Percentiles rank a stretch among this genome's conserved stretches.
Conservation (phyloP, 2,329 filamentous ascomycete species). For the Colletotrichum euphorbiae region DNA sequence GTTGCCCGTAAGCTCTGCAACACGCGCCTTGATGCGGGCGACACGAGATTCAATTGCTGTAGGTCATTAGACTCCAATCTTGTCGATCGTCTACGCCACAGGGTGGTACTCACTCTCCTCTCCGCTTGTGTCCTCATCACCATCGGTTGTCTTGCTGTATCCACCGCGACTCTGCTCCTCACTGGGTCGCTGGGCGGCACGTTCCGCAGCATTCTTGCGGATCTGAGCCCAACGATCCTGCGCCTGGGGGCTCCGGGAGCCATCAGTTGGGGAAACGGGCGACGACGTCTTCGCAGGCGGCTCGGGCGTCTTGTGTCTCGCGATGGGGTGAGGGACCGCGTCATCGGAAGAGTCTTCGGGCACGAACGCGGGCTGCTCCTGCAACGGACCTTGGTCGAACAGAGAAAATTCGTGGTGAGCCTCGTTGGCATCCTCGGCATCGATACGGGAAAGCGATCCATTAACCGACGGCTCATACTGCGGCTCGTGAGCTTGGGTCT, state of each 20-base stretch:
- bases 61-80: constrained; percentile 43
- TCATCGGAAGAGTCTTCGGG: constrained; percentile 68
- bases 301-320: constrained; percentile 52
- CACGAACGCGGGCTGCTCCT: constrained; percentile 86
- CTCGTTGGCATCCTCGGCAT: constrained; percentile 68
- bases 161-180: constrained; percentile 73
- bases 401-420: constrained; percentile 70
- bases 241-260: constrained; percentile 50
- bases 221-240: constrained; percentile 96
- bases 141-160: constrained; percentile 68
- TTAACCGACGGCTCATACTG: constrained; percentile 59
- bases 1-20: constrained; percentile 91
- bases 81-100: neutral
- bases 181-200: constrained; percentile 73
- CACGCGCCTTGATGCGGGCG: constrained; percentile 95
- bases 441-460: constrained; percentile 68
- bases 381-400: constrained; percentile 90
- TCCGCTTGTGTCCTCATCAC: constrained; percentile 89
- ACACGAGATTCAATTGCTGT: constrained; percentile 94
- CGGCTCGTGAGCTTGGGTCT: constrained; percentile 45
- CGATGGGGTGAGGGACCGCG: constrained; percentile 64
- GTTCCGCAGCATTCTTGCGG: constrained; percentile 90
- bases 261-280: constrained; percentile 48
- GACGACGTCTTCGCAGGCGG: constrained; percentile 44
- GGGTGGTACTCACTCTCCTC: constrained; percentile 82